These are phyloP conservation scores for Middelhovenomyces tepae DNA, from an alignment of 805 yeast genomes.

Conservation along the genomic window DNA sequence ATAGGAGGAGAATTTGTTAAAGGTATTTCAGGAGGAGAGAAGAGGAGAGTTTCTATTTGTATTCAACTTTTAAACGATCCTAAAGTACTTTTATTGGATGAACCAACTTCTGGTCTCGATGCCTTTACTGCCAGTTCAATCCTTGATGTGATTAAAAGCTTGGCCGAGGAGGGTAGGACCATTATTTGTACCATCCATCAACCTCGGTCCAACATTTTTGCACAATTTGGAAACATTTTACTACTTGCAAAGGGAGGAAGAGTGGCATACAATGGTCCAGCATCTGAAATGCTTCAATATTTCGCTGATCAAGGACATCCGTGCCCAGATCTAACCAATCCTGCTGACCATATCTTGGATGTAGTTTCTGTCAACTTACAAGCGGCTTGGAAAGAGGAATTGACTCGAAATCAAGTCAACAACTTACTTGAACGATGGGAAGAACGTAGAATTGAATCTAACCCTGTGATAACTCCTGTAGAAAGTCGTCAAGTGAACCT, in stretches of 20 bases:
- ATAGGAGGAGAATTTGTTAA: slow-evolving; percentile 52
- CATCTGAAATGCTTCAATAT: slow-evolving; percentile 37
- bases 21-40: slow-evolving; percentile 74
- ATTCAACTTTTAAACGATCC: slow-evolving; percentile 69
- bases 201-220: slow-evolving; percentile 61
- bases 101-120: slow-evolving; percentile 86
- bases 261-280: slow-evolving; percentile 59
- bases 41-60: slow-evolving; percentile 74
- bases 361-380: slow-evolving; percentile 51
- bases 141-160: slow-evolving; percentile 45
- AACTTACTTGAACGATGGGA: slow-evolving; percentile 34
- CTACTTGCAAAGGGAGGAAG: slow-evolving; percentile 65
- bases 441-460: slow-evolving; percentile 2
- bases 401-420: slow-evolving; percentile 35
- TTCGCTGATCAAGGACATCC: slow-evolving; percentile 42
- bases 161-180: slow-evolving; percentile 54
- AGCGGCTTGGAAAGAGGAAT: slow-evolving; percentile 32
- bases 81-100: slow-evolving; percentile 64
- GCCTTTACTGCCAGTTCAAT: slow-evolving; percentile 68
- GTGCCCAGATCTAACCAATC: slow-evolving; percentile 53
- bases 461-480: not conserved
- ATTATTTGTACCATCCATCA: slow-evolving; percentile 76
- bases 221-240: slow-evolving; percentile 60
- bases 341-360: slow-evolving; percentile 71
- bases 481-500: slow-evolving; percentile 4